These are phyloP conservation scores for Knufia petricola DNA, from an alignment of 2,329 filamentous ascomycete genomes.

Conservation along the genomic window DNA sequence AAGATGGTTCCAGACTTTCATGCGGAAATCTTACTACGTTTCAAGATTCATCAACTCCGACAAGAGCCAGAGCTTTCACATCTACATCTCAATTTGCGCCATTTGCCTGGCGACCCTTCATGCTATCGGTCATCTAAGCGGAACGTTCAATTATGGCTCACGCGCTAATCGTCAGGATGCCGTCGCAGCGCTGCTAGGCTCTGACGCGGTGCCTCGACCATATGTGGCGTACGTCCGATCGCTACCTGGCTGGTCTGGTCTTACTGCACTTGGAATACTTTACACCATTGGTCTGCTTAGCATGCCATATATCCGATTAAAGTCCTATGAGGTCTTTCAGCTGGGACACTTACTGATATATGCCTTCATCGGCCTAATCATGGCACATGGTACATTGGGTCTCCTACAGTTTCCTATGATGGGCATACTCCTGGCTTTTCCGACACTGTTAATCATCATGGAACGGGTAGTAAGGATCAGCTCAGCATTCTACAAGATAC, in stretches of 20 bases:
- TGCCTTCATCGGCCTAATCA: conserved; percentile 47
- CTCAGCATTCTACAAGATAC: conserved; percentile 41
- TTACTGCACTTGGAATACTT: conserved; percentile 42
- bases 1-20: conserved; percentile 45
- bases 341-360: conserved; percentile 50
- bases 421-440: conserved; percentile 48
- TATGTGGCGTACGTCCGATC: conserved; percentile 42
- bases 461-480: conserved; percentile 41
- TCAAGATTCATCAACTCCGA: conserved; percentile 51
- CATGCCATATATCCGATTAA: conserved; percentile 41
- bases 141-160: conserved; percentile 44
- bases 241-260: conserved; percentile 43
- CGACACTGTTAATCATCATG: conserved; percentile 41
- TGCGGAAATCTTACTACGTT: conserved; percentile 43
- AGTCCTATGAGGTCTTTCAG: conserved; percentile 50
- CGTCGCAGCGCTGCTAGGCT: conserved; percentile 38
- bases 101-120: conserved; percentile 45
- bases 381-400: conserved; percentile 40
- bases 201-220: conserved; percentile 34
- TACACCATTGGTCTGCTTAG: conserved; percentile 42
- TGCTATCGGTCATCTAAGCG: conserved; percentile 45
- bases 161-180: conserved; percentile 34
- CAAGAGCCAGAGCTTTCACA: conserved; percentile 46
- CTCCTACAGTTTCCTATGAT: conserved; percentile 49
- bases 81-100: conserved; percentile 44